These are phyloP conservation scores for Vicia sativa DNA, from an alignment of 306 rosid genomes.

Conservation along the genomic window DNA sequence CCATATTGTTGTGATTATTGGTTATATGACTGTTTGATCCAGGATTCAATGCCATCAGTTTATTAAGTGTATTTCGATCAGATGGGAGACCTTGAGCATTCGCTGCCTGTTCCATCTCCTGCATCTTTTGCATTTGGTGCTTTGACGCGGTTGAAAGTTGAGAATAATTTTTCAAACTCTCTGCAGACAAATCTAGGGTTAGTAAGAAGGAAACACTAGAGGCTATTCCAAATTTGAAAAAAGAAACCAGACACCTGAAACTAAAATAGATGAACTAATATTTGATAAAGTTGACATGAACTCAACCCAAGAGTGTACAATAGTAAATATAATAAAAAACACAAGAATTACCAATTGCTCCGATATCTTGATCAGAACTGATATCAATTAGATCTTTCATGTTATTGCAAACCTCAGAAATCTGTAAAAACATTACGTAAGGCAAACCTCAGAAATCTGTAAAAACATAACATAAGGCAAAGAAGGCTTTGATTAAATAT, in stretches of 20 bases:
- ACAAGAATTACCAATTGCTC: slow-evolving; percentile 71
- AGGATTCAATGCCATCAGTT: slow-evolving; percentile 77
- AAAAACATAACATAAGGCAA: slow-evolving; percentile 30
- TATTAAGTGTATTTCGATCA: slow-evolving; percentile 78
- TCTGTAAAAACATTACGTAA: slow-evolving; percentile 56
- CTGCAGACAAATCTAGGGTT: slow-evolving; percentile 47
- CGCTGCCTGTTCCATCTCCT: slow-evolving; percentile 92
- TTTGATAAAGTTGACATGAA: too few relatives aligned
- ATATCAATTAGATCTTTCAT: slow-evolving; percentile 92
- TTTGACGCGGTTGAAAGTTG: slow-evolving; percentile 64
- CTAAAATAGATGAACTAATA: not conserved
- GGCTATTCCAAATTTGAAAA: slow-evolving; percentile 1
- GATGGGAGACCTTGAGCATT: slow-evolving; percentile 84
- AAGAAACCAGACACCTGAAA: not conserved
- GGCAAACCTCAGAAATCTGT: slow-evolving; percentile 82
- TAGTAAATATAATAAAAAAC: not conserved
- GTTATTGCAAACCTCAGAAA: slow-evolving; percentile 92
- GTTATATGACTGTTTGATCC: slow-evolving; percentile 62
- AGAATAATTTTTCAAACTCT: slow-evolving; percentile 92
- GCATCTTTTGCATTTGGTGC: slow-evolving; percentile 92
- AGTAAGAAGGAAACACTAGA: slow-evolving; percentile 25
- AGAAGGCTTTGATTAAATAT: slow-evolving; percentile 6
- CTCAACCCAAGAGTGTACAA: not conserved
- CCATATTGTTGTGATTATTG: slow-evolving; percentile 63
- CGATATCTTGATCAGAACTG: slow-evolving; percentile 70